Conservation (phyloP, 306 rosid genomes). For the Corylus heterophylla region DNA sequence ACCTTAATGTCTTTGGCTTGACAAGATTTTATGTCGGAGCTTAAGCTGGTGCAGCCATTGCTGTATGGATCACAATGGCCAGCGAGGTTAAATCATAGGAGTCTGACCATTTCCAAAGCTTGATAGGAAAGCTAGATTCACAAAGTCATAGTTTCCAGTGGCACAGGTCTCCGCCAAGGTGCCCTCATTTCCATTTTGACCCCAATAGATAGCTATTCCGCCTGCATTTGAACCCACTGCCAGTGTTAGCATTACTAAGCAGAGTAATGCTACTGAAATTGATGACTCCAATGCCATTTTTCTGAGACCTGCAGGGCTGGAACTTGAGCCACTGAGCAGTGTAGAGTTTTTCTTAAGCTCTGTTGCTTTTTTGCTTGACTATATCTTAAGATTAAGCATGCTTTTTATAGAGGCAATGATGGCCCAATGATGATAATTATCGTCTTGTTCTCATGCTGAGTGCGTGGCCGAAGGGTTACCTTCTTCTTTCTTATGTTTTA, state of each 20-base stretch:
- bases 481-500: no score
- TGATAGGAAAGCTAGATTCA: neutral
- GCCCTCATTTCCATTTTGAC: constrained; percentile 17
- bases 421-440: no score
- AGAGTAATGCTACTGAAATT: neutral
- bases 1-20: constrained; percentile 13
- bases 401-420: no score
- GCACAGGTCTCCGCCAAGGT: neutral
- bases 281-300: neutral
- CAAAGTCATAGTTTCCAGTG: neutral
- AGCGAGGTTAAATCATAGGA: constrained; percentile 3
- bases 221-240: neutral
- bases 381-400: no score
- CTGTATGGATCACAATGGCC: constrained; percentile 14
- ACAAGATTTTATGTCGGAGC: constrained; percentile 8
- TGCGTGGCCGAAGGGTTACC: no score
- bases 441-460: no score
- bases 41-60: constrained; percentile 6
- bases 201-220: constrained; percentile 2
- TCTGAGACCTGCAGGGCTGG: no score
- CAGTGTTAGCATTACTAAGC: neutral
- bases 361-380: no score
- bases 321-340: no score
- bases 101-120: constrained; percentile 12
- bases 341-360: no score